Conservation (phyloP, 768 basidiomycete species). For the Kwoniella sp. region DNA sequence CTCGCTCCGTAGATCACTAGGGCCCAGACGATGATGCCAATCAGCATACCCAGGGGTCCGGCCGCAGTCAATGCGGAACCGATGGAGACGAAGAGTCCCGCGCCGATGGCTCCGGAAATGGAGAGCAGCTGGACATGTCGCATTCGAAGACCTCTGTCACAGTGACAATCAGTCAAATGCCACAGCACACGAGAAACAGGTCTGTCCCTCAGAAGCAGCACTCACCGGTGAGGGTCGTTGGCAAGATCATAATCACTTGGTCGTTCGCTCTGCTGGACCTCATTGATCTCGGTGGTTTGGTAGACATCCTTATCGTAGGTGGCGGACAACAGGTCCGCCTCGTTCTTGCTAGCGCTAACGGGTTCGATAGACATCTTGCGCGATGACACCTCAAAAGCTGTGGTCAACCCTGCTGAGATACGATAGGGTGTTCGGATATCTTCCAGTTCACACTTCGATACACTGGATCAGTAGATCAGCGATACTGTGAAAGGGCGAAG, state of each 20-base stretch:
- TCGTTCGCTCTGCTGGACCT: neutral
- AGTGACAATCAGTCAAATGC: neutral
- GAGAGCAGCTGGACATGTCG: conserved; percentile 34
- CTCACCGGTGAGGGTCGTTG: conserved; percentile 19
- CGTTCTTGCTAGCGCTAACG: neutral
- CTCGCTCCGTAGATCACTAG: conserved; percentile 20
- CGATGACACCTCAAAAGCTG: neutral
- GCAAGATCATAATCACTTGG: conserved; percentile 1
- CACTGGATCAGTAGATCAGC: too few relatives aligned
- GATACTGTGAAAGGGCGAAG: too few relatives aligned
- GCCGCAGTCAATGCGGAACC: conserved; percentile 24
- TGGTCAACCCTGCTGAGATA: too few relatives aligned
- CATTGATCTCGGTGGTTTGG: neutral
- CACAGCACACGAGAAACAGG: neutral
- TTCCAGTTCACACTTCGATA: too few relatives aligned
- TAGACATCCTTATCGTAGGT: neutral
- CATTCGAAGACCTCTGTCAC: conserved; percentile 26
- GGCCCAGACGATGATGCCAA: conserved; percentile 31
- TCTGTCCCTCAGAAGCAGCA: neutral
- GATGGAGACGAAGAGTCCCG: conserved; percentile 28
- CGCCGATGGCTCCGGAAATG: conserved; percentile 30
- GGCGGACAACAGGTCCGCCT: neutral
- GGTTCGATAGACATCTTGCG: neutral
- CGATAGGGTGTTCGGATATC: too few relatives aligned
- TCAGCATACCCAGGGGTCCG: conserved; percentile 30